Evolutionary conservation across 2,329 filamentous ascomycete genomes (phyloP), one percentile per base, ranked within the genome.

Genomic region (Tolypocladium cylindrosporum): DNA sequence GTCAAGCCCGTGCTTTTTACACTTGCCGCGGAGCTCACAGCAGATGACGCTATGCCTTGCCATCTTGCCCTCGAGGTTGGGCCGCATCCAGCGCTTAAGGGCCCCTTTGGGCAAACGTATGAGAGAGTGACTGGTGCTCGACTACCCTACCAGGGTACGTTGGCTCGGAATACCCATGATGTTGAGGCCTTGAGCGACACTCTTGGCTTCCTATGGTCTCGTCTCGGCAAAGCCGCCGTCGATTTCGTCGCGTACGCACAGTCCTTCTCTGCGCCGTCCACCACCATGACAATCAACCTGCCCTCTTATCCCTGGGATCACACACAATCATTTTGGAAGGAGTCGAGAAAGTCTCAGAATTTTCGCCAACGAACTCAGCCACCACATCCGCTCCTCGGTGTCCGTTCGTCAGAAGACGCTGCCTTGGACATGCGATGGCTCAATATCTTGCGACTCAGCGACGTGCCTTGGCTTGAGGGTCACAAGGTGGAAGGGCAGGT

Each of bases 251-350:
- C 31, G 1, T 48, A 56, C n/a, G 54, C 42, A 13, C 39, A 36
- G n/a, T 11, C 34, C 54, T 34, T 55, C 31, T 34, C 39, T 13
- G 10, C 21, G 24, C 39, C 16, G 14, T 27, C 27, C 10, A 21
- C 27, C 9, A 24, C 43, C 1, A 34, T 55, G 31, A 24, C 42
- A 24, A n/a, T 11, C 2, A 31, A 63, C 13, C 58, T 77, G 0
- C 74, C 76, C 1, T 61, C 62, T 1, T 79, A 79, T 60, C 63
- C 67, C 0, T 79, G 75, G 75, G 68, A 77, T 42, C 72, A 77
- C 57, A 61, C 31, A 6, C 57, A 56, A 27, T 24, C 27, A 1
- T 70, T 68, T 58, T 75, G 72, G 72, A 36, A 50, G 27, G 67
- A 68, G 50, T 56, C 37, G 3, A 60, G 63, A 2, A n/a, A 55